Percentiles rank a stretch among this genome's conserved stretches.
Conservation (phyloP, 2,329 filamentous ascomycete species). For the Coniochaeta ligniaria region DNA sequence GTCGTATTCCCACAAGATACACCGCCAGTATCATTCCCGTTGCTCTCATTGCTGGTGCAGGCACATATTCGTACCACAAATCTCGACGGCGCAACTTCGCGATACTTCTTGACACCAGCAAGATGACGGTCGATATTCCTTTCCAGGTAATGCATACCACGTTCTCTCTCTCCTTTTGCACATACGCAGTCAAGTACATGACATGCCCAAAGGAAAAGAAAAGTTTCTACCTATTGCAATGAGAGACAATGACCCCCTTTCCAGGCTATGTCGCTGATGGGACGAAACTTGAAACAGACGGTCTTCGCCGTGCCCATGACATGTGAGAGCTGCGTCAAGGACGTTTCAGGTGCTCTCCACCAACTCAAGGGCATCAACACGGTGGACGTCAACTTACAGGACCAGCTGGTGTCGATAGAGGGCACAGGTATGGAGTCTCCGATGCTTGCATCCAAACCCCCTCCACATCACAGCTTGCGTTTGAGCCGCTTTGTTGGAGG, state of each 20-base stretch:
- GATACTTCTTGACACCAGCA: constrained; percentile 10
- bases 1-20: constrained; percentile 6
- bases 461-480: background rate
- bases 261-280: constrained; percentile 6
- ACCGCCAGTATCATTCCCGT: constrained; percentile 12
- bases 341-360: constrained; percentile 72
- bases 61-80: constrained; percentile 8
- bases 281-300: constrained; percentile 49
- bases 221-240: background rate
- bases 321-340: constrained; percentile 83
- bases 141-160: constrained; percentile 31
- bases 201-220: background rate
- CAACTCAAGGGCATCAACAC: constrained; percentile 74
- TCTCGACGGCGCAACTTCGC: background rate
- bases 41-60: constrained; percentile 13
- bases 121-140: constrained; percentile 35
- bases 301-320: constrained; percentile 92
- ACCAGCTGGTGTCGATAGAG: constrained; percentile 78
- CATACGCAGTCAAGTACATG: background rate
- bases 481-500: background rate
- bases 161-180: background rate
- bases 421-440: constrained; percentile 57
- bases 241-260: constrained; percentile 5
- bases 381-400: constrained; percentile 72
- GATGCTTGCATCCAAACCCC: background rate